Conservation (phyloP, 2,329 filamentous ascomycete species). For the Cadophora gregata region DNA sequence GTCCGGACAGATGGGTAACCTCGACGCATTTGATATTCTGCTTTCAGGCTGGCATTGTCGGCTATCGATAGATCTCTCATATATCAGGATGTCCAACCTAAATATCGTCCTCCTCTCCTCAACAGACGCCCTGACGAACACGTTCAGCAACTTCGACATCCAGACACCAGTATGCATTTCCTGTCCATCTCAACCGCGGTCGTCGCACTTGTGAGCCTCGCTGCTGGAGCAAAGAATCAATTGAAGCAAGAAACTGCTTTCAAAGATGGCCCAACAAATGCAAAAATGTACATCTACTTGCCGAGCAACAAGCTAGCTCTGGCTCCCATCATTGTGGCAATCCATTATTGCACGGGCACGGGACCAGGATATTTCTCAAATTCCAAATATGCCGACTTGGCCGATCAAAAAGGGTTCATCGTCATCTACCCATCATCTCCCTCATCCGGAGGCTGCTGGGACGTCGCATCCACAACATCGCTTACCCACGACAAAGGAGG, state of each 20-base stretch:
- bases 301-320: slow-evolving; percentile 30
- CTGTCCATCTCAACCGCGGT: slow-evolving; percentile 17
- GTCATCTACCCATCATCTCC: slow-evolving; percentile 63
- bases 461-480: slow-evolving; percentile 55
- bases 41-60: slow-evolving; percentile 21
- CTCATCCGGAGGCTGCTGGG: slow-evolving; percentile 62
- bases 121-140: not conserved
- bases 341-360: slow-evolving; percentile 49
- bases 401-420: slow-evolving; percentile 62
- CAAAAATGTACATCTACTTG: slow-evolving; percentile 40
- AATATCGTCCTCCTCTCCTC: not conserved
- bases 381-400: slow-evolving; percentile 56
- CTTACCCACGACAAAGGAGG: slow-evolving; percentile 63
- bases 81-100: slow-evolving; percentile 9
- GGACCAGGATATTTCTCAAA: slow-evolving; percentile 43
- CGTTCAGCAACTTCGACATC: not conserved
- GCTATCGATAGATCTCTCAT: not conserved
- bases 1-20: slow-evolving; percentile 15
- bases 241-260: slow-evolving; percentile 35
- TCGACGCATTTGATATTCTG: slow-evolving; percentile 15
- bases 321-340: slow-evolving; percentile 39
- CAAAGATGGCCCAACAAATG: slow-evolving; percentile 34
- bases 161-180: slow-evolving; percentile 18
- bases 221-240: slow-evolving; percentile 21
- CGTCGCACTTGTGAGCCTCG: slow-evolving; percentile 19